Evolutionary conservation across 345 rosid genomes (phyloP).

Genomic region (Hibiscus syriacus): DNA sequence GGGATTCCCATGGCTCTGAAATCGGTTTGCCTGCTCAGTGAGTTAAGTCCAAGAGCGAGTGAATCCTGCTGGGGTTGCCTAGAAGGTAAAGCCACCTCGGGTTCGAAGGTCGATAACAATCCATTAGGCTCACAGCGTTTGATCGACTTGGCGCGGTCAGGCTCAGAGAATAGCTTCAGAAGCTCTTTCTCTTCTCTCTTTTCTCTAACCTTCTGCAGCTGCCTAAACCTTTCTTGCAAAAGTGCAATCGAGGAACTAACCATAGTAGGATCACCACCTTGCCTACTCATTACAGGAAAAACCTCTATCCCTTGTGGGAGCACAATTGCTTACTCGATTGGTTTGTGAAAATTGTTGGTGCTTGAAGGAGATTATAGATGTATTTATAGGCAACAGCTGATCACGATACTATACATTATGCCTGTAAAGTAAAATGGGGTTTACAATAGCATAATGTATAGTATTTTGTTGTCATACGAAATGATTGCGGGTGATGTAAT

Average conservation of each 20-base stretch:
- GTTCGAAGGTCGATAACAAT: conserved; percentile 13
- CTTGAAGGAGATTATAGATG: neutral
- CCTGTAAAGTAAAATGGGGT: neutral
- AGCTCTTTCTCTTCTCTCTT: conserved; percentile 53
- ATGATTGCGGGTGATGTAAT: conserved; percentile 24
- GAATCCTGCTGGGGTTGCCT: conserved; percentile 26
- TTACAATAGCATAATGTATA: neutral
- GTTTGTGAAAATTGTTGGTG: conserved; percentile 8
- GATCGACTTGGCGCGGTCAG: conserved; percentile 7
- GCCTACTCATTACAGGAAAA: conserved; percentile 33
- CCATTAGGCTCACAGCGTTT: conserved; percentile 8
- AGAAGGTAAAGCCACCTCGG: conserved; percentile 15
- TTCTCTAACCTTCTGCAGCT: conserved; percentile 50
- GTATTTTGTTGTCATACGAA: neutral
- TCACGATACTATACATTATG: neutral
- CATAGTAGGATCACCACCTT: conserved; percentile 30
- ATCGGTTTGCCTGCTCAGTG: conserved; percentile 16
- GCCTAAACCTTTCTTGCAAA: conserved; percentile 58
- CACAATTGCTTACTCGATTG: neutral
- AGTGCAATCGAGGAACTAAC: conserved; percentile 61
- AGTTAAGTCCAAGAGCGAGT: conserved; percentile 40
- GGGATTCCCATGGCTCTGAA: conserved; percentile 11
- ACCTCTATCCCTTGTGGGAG: neutral
- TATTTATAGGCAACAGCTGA: conserved; percentile 20
- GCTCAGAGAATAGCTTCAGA: conserved; percentile 29